Evolutionary conservation across 169 alveolate species (phyloP).

Genomic region (Neospora caninum): DNA sequence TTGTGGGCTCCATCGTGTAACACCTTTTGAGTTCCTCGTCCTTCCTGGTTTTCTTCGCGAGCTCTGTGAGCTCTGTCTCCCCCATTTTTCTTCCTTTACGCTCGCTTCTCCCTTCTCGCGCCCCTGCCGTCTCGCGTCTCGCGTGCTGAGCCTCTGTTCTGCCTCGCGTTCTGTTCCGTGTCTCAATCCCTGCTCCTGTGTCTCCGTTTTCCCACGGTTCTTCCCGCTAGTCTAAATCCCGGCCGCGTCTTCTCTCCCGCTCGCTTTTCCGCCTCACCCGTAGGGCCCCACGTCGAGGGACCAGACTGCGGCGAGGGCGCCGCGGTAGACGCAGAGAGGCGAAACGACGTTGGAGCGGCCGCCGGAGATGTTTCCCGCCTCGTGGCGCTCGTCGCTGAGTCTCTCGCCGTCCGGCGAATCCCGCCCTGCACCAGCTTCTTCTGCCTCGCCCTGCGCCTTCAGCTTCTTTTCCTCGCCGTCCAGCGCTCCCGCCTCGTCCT

Average conservation of each 20-base stretch:
- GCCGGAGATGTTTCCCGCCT: neutral
- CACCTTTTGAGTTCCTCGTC: too few species aligned
- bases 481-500: neutral
- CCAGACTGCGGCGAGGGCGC: slow-evolving; percentile 57
- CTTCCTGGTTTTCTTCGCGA: too few species aligned
- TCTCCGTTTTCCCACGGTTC: neutral
- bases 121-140: neutral
- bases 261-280: slow-evolving; percentile 23
- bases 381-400: neutral
- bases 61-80: too few species aligned
- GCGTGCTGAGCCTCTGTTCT: neutral
- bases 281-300: slow-evolving; percentile 37
- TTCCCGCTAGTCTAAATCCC: neutral
- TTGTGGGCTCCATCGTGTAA: too few species aligned
- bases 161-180: neutral
- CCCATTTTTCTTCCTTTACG: neutral
- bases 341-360: neutral
- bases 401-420: neutral
- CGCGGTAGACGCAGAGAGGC: slow-evolving; percentile 55
- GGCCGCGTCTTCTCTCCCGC: neutral
- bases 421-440: slow-evolving; percentile 18
- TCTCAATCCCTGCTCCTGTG: too few species aligned
- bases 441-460: neutral
- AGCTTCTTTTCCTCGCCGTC: neutral
- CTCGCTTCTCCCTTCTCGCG: too few species aligned